Evolutionary conservation across 2,329 filamentous ascomycete genomes (phyloP).

Genomic region (Aspergillus hortae): DNA sequence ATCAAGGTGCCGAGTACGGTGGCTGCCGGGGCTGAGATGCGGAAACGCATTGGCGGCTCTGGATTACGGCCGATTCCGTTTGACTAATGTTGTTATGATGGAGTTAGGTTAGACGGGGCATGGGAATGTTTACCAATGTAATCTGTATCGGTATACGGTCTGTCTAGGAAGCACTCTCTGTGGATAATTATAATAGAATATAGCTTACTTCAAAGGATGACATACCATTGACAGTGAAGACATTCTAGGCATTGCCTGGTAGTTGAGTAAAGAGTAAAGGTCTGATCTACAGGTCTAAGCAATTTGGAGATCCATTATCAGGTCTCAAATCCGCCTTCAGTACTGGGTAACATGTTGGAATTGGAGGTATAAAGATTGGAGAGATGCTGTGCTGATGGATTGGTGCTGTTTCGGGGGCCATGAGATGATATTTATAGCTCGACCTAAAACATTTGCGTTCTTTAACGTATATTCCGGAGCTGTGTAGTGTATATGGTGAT

Average conservation of each 20-base stretch:
- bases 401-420: neutral
- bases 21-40: constrained; percentile 83
- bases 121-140: neutral
- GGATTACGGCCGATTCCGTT: constrained; percentile 60
- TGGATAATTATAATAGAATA: too few species aligned
- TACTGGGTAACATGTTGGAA: too few species aligned
- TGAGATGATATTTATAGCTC: neutral
- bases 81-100: constrained; percentile 30
- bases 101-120: neutral
- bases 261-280: too few species aligned
- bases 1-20: constrained; percentile 95
- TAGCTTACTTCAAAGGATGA: neutral
- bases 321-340: too few species aligned
- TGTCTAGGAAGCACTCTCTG: too few species aligned
- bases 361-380: neutral
- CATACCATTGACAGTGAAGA: neutral
- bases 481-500: neutral
- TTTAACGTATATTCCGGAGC: neutral
- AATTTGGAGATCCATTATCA: too few species aligned
- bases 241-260: too few species aligned
- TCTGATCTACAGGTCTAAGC: too few species aligned
- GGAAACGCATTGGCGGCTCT: constrained; percentile 64
- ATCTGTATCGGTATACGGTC: too few species aligned
- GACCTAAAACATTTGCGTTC: neutral
- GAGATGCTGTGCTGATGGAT: neutral